Percentiles rank a stretch among this genome's conserved stretches.
Conservation (phyloP, 495 filamentous ascomycete genomes). For the Penicillium canescens region DNA sequence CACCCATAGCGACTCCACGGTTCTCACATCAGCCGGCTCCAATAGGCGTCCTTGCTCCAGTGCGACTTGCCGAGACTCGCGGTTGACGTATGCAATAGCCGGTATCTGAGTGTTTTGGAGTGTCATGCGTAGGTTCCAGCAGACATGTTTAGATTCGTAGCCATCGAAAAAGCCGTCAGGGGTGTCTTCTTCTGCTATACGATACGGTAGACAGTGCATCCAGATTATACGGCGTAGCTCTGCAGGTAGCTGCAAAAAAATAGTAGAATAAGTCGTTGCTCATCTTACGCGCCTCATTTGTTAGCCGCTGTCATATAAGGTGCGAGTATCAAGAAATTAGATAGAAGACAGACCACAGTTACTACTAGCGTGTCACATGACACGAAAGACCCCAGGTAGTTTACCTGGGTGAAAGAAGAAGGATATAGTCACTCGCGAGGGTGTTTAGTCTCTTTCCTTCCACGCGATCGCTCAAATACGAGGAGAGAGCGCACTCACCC, state of each 20-base stretch:
- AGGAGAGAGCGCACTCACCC: no score
- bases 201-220: neutral
- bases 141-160: neutral
- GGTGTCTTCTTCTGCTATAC: slow-evolving; percentile 1
- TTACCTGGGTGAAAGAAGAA: no score
- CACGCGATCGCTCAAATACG: no score
- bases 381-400: no score
- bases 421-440: no score
- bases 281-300: neutral
- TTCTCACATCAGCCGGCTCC: neutral
- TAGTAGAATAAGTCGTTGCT: neutral
- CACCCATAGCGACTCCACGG: neutral
- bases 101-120: neutral
- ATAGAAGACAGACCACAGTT: no score
- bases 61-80: neutral
- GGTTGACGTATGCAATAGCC: neutral
- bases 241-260: neutral
- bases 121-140: neutral
- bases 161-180: neutral
- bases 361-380: no score
- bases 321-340: no score
- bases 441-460: no score
- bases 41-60: neutral
- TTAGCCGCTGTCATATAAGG: no score
- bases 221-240: neutral